A percentile compares a stretch with the other conserved stretches of the same genome.
phyloP scores from a whole-genome alignment of 2,329 filamentous ascomycete species.

The Aschersonia sp. region DNA sequence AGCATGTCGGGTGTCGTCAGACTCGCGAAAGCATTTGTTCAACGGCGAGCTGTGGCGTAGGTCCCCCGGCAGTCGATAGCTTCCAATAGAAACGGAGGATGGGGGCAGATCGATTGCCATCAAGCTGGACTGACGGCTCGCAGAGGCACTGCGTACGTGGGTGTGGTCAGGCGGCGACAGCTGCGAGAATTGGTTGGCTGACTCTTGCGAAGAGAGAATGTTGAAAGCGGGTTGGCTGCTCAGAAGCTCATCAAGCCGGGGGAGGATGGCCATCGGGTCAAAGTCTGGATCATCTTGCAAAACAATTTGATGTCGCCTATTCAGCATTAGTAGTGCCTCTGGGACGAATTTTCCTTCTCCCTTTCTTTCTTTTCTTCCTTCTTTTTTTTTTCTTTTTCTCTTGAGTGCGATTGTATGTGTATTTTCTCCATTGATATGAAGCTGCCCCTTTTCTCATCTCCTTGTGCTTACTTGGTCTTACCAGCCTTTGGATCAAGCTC shows the following conservation, averaged over 20 bases:
- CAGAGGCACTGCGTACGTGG: constrained; percentile 16
- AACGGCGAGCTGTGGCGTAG: constrained; percentile 18
- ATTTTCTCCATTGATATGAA: too few species aligned
- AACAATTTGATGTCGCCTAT: constrained; percentile 54
- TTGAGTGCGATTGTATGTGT: too few species aligned
- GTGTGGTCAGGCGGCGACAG: constrained; percentile 23
- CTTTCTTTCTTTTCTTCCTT: too few species aligned
- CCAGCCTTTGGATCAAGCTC: constrained; percentile 57
- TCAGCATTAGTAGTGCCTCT: background rate
- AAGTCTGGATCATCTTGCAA: constrained; percentile 76
- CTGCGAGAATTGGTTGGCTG: constrained; percentile 25
- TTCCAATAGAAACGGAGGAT: constrained; percentile 19
- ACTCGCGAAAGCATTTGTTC: constrained; percentile 7
- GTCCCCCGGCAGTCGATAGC: constrained; percentile 17
- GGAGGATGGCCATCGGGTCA: constrained; percentile 16
- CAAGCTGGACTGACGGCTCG: constrained; percentile 11
- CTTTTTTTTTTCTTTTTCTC: too few species aligned
- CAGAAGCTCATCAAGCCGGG: constrained; percentile 18
- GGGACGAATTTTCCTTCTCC: too few species aligned
- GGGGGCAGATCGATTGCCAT: constrained; percentile 17
- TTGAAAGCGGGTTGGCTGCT: constrained; percentile 18
- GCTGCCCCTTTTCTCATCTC: too few species aligned
- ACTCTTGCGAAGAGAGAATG: constrained; percentile 20
- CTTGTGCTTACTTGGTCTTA: constrained; percentile 48
- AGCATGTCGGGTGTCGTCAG: constrained; percentile 10